Base-by-base conservation (phyloP, 352 stramenopile genomes). In the Pythium sp. region DNA sequence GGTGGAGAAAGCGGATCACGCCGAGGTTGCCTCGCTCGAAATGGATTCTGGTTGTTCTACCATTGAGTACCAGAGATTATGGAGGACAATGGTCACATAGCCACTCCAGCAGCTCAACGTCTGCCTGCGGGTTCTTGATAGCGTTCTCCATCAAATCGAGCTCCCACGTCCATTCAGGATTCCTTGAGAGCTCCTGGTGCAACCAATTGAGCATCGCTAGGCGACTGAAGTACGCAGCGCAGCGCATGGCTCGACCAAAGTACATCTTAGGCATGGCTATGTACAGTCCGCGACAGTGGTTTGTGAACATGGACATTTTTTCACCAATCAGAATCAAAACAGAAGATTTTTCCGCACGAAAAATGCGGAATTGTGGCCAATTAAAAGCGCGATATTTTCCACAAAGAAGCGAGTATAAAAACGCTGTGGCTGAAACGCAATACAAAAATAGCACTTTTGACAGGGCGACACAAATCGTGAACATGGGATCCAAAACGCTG, bases 181-280 rank as follows among this genome's bases (percentile, higher is more conserved):
- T 20, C 8, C 18, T 54, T 24, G 46, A 54, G 20, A 54, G 46
- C 20, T 26, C 41, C 14, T 47, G 36, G 18, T 54, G 36, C 58
- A 64, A 18, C 58, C 58, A 55, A 36, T 64, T 64, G 43, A 64
- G 43, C 36, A 64, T 43, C 58, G 34, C 36, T 8, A 64, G 22
- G 18, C 26, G 36, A 22, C 58, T 36, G 24, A 26, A 61, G 18
- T 46, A 46, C 55, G 55, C 30, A 26, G 55, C 28, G 30, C 55
- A 61, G 26, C 15, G 30, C 55, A 61, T 61, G 55, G 41, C 55
- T 61, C 34, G 4, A 12, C 28, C 55, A 11, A 61, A n/a, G 55
- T 34, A 46, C 22, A 61, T 24, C 20, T 24, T 54, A 5, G n/a
- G 46, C 46, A 22, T 26, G 22, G 5, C 2, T 11, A 28, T 24